phyloP scores from a whole-genome alignment of 2,329 filamentous ascomycete genomes.

The Cladosporium velox region DNA sequence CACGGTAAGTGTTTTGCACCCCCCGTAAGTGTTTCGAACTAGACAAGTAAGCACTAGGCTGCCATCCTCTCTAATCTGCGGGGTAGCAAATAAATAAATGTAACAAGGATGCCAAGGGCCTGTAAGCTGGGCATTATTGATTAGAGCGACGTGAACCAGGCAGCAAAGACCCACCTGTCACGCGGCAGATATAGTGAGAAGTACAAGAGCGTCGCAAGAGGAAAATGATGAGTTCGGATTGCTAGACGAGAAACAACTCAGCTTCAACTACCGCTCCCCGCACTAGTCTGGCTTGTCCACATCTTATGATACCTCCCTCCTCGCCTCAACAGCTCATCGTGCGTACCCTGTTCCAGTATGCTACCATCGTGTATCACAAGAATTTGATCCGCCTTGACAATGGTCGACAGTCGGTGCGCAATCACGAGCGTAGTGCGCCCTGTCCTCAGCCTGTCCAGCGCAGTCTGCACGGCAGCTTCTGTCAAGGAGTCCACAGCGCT shows the following conservation, averaged over 20 bases:
- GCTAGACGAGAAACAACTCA: neutral
- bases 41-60: neutral
- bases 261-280: neutral
- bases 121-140: neutral
- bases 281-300: conserved; percentile 36
- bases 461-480: conserved; percentile 57
- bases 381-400: conserved; percentile 76
- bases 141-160: neutral
- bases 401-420: conserved; percentile 73
- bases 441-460: conserved; percentile 61
- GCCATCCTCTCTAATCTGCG: neutral
- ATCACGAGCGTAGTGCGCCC: conserved; percentile 75
- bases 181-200: neutral
- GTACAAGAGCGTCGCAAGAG: neutral
- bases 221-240: neutral
- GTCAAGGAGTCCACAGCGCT: conserved; percentile 63
- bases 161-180: neutral
- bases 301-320: conserved; percentile 37
- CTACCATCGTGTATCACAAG: conserved; percentile 72
- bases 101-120: neutral
- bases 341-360: conserved; percentile 73
- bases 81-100: neutral
- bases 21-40: neutral
- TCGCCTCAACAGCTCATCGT: conserved; percentile 64
- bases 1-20: neutral